Evolutionary conservation across 2,329 filamentous ascomycete species (phyloP), one percentile per base, ranked within the genome.

Genomic region (Saccharata proteae): DNA sequence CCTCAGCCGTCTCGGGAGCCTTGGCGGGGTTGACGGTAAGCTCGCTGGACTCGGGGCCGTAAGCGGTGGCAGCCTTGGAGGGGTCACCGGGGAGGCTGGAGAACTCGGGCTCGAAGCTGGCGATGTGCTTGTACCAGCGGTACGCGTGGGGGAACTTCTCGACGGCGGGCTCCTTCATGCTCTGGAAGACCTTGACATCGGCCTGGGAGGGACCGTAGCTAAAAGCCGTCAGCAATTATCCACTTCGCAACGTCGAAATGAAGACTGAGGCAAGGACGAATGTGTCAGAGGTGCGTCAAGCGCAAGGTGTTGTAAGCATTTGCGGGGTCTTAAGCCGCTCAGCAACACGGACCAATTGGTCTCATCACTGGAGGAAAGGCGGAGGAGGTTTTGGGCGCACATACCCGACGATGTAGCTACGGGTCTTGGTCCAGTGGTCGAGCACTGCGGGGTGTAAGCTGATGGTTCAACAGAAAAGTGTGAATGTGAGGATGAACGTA

Each of bases 51-150:
- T 93, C 86, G 43, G 90, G 90, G 53, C 90, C 90, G 67, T 96
- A 96, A 58, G 78, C 73, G 51, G 81, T 86, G 70, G 79, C 82
- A 46, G 79, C 70, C 71, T 90, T 85, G 61, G 80, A 80, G 49
- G 86, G 74, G 66, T 96, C 88, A 61, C 90, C 90, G 37, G 84
- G 74, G 31, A 98, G 81, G 43, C 77, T 80, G 52, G 80, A 70
- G 69, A 96, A 96, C 64, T 96, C 88, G 47, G 80, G 71, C 72
- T 92, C 78, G 69, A 82, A 93, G 49, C 81, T 80, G 60, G 81
- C 75, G 57, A 94, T 83, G 76, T 98, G 88, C 76, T 92, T 93
- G 77, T 93, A 94, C 90, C 90, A 98, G 63, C 90, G 80, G 57
- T 83, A 84, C 55, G 80, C 85, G 68, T 93, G 71, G 54, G 88